Conservation (phyloP, 768 basidiomycete genomes). For the Kwoniella botswanensis region DNA sequence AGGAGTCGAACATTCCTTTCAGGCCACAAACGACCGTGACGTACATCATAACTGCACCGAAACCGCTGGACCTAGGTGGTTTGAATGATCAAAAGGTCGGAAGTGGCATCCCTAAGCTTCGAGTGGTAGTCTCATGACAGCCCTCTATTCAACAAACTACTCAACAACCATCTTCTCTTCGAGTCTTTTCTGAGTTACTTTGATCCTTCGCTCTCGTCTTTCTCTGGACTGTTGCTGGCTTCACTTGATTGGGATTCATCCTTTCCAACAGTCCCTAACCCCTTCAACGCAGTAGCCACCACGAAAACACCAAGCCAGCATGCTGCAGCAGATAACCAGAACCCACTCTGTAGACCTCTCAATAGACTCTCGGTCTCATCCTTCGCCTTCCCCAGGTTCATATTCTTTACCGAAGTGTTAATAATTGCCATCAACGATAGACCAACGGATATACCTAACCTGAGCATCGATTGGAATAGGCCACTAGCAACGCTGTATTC, state of each 20-base stretch:
- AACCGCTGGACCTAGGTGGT: no score
- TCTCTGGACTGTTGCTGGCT: no score
- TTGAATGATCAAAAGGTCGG: no score
- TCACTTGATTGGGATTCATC: not conserved
- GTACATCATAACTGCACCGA: no score
- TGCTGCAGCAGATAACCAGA: conserved; percentile 49
- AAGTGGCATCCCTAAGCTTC: no score
- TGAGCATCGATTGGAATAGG: conserved; percentile 48
- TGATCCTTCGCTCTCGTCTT: not conserved
- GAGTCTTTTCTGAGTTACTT: no score
- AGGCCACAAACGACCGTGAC: no score
- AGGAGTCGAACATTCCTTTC: no score
- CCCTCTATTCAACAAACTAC: no score
- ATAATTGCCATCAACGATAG: conserved; percentile 48
- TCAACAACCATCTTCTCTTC: no score
- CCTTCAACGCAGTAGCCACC: conserved; percentile 35
- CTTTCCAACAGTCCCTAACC: conserved; percentile 40
- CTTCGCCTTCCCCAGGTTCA: conserved; percentile 21
- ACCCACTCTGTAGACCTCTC: conserved; percentile 43
- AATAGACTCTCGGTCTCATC: conserved; percentile 18
- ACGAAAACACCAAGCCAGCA: conserved; percentile 34
- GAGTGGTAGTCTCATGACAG: no score
- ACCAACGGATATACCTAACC: conserved; percentile 48
- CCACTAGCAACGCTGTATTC: conserved; percentile 48
- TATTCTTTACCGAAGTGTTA: conserved; percentile 20